phyloP scores from a whole-genome alignment of 345 rosid genomes.

The Boechera stricta region DNA sequence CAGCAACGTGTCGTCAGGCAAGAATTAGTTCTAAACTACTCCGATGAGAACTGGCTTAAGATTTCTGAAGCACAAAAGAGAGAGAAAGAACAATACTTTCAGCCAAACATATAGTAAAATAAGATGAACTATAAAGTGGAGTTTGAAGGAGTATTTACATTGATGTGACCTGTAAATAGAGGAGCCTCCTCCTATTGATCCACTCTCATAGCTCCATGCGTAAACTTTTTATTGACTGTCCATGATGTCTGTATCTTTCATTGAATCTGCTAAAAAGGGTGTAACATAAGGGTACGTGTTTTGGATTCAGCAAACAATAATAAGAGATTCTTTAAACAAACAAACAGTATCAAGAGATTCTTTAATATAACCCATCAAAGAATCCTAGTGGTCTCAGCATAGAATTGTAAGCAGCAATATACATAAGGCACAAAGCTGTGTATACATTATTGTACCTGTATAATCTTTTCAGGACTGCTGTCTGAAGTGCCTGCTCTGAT shows the following conservation, averaged over 20 bases:
- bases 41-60: slow-evolving; percentile 6
- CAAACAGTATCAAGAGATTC: slow-evolving; percentile 6
- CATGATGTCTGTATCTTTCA: slow-evolving; percentile 11
- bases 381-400: neutral
- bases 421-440: neutral
- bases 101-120: neutral
- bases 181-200: slow-evolving; percentile 19
- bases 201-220: neutral
- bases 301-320: neutral
- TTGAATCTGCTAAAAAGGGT: slow-evolving; percentile 15
- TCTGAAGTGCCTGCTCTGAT: slow-evolving; percentile 8
- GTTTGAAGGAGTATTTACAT: slow-evolving; percentile 17
- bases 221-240: neutral
- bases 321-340: neutral
- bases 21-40: slow-evolving; percentile 38
- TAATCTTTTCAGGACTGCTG: neutral
- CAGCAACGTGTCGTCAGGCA: slow-evolving; percentile 3
- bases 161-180: slow-evolving; percentile 18
- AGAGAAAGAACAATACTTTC: neutral
- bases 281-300: neutral
- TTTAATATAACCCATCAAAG: slow-evolving; percentile 1
- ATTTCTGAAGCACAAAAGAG: slow-evolving; percentile 2
- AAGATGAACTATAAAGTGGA: neutral
- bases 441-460: slow-evolving; percentile 18
- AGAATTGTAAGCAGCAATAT: slow-evolving; percentile 4